A percentile compares a stretch with the other conserved stretches of the same genome.
Conservation (phyloP, 1,139 yeast species). For the Suhomyces guaymorum region DNA sequence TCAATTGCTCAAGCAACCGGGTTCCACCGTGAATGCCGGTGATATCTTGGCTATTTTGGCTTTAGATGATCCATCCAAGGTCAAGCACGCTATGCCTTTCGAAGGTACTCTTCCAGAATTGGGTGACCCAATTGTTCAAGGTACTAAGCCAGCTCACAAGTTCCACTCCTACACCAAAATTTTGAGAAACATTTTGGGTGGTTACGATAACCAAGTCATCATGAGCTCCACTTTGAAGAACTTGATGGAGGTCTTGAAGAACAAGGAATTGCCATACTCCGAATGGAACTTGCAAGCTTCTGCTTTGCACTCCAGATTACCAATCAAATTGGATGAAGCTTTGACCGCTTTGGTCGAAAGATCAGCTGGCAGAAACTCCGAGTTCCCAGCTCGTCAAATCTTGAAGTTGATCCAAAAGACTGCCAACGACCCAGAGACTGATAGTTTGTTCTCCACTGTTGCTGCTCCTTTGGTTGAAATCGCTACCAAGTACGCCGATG, state of each 20-base stretch:
- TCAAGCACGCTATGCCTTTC: constrained; percentile 92
- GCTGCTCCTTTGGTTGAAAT: constrained; percentile 74
- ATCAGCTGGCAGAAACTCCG: constrained; percentile 66
- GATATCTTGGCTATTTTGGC: constrained; percentile 94
- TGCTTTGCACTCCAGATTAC: constrained; percentile 89
- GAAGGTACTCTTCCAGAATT: constrained; percentile 91
- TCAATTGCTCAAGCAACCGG: constrained; percentile 96
- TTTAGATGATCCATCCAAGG: constrained; percentile 94
- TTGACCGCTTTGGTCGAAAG: constrained; percentile 68
- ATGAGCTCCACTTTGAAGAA: constrained; percentile 79
- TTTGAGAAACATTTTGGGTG: constrained; percentile 76
- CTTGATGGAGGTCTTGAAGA: constrained; percentile 69
- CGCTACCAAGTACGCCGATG: constrained; percentile 69
- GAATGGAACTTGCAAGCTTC: constrained; percentile 88
- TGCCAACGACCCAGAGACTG: constrained; percentile 52
- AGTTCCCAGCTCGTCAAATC: constrained; percentile 90
- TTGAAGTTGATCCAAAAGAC: constrained; percentile 61
- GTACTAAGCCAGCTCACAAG: constrained; percentile 80
- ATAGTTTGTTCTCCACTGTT: constrained; percentile 51
- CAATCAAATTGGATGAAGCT: constrained; percentile 69
- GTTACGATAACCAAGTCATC: constrained; percentile 93
- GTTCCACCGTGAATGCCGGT: constrained; percentile 93
- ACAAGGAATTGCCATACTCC: constrained; percentile 84
- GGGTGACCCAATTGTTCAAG: constrained; percentile 80
- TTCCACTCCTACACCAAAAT: constrained; percentile 60